Evolutionary conservation across 805 yeast genomes (phyloP).

Genomic region (Candida pseudoglaebosa): DNA sequence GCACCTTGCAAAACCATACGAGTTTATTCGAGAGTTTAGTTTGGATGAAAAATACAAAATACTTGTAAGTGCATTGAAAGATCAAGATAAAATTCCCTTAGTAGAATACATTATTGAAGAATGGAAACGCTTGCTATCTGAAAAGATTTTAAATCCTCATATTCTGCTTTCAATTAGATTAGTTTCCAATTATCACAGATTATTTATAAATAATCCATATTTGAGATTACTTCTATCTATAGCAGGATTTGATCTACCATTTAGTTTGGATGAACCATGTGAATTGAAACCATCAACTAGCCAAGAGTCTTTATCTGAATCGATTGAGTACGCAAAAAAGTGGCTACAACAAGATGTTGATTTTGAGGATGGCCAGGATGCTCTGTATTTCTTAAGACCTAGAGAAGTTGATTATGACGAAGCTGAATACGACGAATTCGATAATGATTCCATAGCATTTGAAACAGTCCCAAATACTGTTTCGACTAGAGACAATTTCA

Average conservation of each 20-base stretch:
- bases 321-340: slow-evolving; percentile 35
- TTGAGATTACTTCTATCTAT: slow-evolving; percentile 44
- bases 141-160: slow-evolving; percentile 15
- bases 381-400: slow-evolving; percentile 25
- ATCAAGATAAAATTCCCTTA: slow-evolving; percentile 38
- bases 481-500: slow-evolving; percentile 8
- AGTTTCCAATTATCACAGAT: slow-evolving; percentile 16
- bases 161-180: slow-evolving; percentile 12
- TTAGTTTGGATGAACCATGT: slow-evolving; percentile 34
- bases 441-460: slow-evolving; percentile 29
- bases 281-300: slow-evolving; percentile 31
- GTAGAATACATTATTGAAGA: slow-evolving; percentile 43
- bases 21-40: slow-evolving; percentile 28
- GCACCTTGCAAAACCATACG: slow-evolving; percentile 31
- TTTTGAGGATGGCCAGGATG: slow-evolving; percentile 35
- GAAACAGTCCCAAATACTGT: slow-evolving; percentile 18
- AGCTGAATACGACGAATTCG: slow-evolving; percentile 19
- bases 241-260: slow-evolving; percentile 46
- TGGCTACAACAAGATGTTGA: slow-evolving; percentile 34
- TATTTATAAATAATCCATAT: slow-evolving; percentile 45
- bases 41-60: slow-evolving; percentile 49
- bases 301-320: slow-evolving; percentile 27
- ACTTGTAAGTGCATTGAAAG: slow-evolving; percentile 45
- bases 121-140: slow-evolving; percentile 24
- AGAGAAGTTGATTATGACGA: slow-evolving; percentile 25